Evolutionary conservation across 352 stramenopile genomes (phyloP), one percentile per base, ranked within the genome.

Genomic region (Thraustochytrium sp.): DNA sequence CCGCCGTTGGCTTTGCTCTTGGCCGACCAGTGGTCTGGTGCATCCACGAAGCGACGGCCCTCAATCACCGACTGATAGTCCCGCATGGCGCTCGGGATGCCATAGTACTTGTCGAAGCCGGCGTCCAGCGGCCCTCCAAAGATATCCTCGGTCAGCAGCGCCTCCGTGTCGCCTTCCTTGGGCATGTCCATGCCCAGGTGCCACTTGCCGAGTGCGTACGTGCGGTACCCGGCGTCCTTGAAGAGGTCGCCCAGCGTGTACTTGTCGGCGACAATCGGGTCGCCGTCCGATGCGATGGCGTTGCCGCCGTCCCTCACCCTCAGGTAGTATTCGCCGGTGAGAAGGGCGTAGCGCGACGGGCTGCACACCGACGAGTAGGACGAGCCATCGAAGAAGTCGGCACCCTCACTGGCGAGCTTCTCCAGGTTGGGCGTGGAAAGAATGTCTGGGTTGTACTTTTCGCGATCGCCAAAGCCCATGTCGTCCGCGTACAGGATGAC

Each of bases 141-240:
- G n/a, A 72, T 72, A 26, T 72, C 59, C 38, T 29, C n/a, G n/a
- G n/a, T n/a, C n/a, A n/a, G n/a, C n/a, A n/a, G n/a, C n/a, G n/a
- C n/a, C n/a, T n/a, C 59, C 3, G 11, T 44, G 3, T 5, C n/a
- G 42, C 36, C 3, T 5, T 44, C 59, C 11, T 42, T 29, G 36
- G 59, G 59, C 26, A 72, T 72, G 3, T 72, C n/a, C 59, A 72
- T 72, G 18, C 59, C 59, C 4, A 72, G 36, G 38, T 72, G 59
- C 59, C 59, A 72, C n/a, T 72, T 72, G 18, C 59, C 59, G 23
- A 16, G 3, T 29, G 42, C 42, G 59, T 72, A 72, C 3, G 59
- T 31, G 16, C n/a, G 36, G n/a, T 72, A 72, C 3, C 59, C 59
- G 5, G 5, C n/a, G 16, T 37, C 38, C 42, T 72, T 54, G 16